These are phyloP conservation scores for Agaricus blazei DNA, from an alignment of 768 basidiomycete genomes.

Conservation along the genomic window DNA sequence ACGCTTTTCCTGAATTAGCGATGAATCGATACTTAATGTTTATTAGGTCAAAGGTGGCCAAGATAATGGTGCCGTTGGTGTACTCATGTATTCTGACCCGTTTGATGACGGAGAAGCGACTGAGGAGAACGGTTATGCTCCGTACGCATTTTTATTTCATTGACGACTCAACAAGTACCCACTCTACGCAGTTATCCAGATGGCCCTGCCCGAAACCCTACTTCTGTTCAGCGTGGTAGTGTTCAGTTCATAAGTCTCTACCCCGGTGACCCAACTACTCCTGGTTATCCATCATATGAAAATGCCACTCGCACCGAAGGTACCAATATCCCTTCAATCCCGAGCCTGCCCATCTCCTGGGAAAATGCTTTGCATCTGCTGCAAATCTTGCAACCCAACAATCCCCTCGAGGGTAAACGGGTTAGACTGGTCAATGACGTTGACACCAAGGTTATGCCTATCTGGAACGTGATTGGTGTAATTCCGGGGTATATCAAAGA, in stretches of 20 bases:
- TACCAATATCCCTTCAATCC: slow-evolving; percentile 65
- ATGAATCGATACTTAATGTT: slow-evolving; percentile 1
- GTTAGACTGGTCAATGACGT: slow-evolving; percentile 52
- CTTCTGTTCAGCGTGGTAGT: slow-evolving; percentile 79
- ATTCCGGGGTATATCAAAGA: slow-evolving; percentile 80
- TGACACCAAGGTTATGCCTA: slow-evolving; percentile 73
- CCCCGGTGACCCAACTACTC: slow-evolving; percentile 81
- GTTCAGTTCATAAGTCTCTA: slow-evolving; percentile 67
- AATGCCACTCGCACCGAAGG: slow-evolving; percentile 64
- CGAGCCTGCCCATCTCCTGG: slow-evolving; percentile 90
- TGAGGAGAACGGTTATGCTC: slow-evolving; percentile 64
- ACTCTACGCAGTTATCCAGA: slow-evolving; percentile 47
- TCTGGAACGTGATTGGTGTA: slow-evolving; percentile 84
- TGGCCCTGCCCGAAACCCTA: slow-evolving; percentile 84
- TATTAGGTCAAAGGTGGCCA: slow-evolving; percentile 71
- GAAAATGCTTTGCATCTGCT: slow-evolving; percentile 68
- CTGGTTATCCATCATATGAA: slow-evolving; percentile 82
- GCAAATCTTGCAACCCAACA: slow-evolving; percentile 14
- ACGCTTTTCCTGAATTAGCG: too few relatives aligned
- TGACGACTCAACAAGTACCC: background rate
- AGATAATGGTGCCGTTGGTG: slow-evolving; percentile 70
- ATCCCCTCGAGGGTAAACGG: slow-evolving; percentile 28
- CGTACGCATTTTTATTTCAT: slow-evolving; percentile 17
- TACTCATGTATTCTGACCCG: slow-evolving; percentile 79
- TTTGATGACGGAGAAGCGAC: slow-evolving; percentile 79